These are phyloP conservation scores for Isabelozyma rhagii DNA, from an alignment of 805 yeast species.

Conservation along the genomic window DNA sequence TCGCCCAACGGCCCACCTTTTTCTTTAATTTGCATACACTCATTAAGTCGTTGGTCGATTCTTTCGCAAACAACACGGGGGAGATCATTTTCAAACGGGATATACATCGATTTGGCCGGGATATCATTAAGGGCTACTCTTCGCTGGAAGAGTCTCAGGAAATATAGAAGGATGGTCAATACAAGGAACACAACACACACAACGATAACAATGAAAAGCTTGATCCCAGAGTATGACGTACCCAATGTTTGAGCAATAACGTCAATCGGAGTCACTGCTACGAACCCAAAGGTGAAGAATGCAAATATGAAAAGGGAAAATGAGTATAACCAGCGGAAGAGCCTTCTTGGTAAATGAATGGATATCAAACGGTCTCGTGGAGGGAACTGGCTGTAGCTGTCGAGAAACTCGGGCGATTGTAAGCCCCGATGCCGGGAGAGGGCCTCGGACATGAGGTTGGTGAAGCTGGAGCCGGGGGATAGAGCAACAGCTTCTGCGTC, in stretches of 20 bases:
- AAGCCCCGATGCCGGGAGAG: not conserved
- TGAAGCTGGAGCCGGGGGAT: not conserved
- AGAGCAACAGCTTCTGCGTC: not conserved
- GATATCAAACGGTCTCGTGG: not conserved
- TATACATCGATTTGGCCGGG: constrained; percentile 60
- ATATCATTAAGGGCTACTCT: constrained; percentile 66
- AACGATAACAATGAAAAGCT: constrained; percentile 75
- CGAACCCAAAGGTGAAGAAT: constrained; percentile 46
- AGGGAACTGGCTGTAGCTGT: not conserved
- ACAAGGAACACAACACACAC: constrained; percentile 63
- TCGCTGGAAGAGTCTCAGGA: constrained; percentile 57
- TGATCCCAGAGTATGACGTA: constrained; percentile 61
- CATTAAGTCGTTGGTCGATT: constrained; percentile 21
- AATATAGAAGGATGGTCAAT: constrained; percentile 46
- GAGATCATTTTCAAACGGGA: constrained; percentile 61
- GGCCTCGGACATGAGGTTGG: not conserved
- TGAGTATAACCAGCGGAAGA: constrained; percentile 27
- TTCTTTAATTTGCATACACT: constrained; percentile 27
- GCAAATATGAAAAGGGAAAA: constrained; percentile 21
- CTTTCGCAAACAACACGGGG: constrained; percentile 22
- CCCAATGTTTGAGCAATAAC: constrained; percentile 58
- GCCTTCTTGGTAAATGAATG: constrained; percentile 12
- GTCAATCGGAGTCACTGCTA: constrained; percentile 76
- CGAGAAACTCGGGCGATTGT: not conserved
- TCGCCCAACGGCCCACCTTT: constrained; percentile 37